A percentile compares a stretch with the other conserved stretches of the same genome.
Evolutionary conservation across 495 filamentous ascomycete genomes (phyloP).

Genomic region (Chaetomidium leptoderma): DNA sequence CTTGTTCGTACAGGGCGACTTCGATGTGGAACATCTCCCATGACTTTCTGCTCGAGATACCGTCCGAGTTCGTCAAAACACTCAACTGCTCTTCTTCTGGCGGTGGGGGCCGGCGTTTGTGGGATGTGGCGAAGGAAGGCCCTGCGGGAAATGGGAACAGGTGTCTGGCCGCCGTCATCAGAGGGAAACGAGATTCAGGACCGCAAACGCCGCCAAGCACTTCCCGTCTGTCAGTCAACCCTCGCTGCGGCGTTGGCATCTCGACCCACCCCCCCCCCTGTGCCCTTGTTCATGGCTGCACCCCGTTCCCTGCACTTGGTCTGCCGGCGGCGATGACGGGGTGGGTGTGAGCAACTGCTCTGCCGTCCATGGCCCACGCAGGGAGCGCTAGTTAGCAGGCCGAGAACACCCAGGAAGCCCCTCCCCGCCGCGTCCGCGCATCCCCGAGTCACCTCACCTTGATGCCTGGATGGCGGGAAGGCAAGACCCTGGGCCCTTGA

Average conservation of each 20-base stretch:
- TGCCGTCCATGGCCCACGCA: conserved; percentile 6
- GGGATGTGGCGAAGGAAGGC: background rate
- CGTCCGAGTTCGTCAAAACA: background rate
- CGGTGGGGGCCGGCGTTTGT: background rate
- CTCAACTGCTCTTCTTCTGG: background rate
- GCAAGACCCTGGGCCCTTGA: conserved; percentile 5
- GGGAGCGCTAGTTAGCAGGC: conserved; percentile 10
- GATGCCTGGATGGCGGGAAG: background rate
- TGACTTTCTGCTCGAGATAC: background rate
- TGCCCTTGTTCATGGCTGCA: conserved; percentile 2
- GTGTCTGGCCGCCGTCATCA: conserved; percentile 2
- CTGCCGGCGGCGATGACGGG: conserved; percentile 6
- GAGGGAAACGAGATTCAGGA: conserved; percentile 25
- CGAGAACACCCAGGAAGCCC: conserved; percentile 7
- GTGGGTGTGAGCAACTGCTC: conserved; percentile 7
- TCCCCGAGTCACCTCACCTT: conserved; percentile 14
- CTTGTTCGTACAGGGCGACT: conserved; percentile 1
- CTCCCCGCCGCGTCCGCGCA: conserved; percentile 14
- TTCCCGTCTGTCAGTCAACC: conserved; percentile 19
- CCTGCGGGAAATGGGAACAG: conserved; percentile 15
- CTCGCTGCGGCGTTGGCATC: conserved; percentile 18
- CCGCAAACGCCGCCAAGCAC: conserved; percentile 27
- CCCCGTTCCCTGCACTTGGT: conserved; percentile 8
- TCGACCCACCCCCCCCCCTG: conserved; percentile 13
- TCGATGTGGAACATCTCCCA: background rate